Percentiles rank a stretch among this genome's conserved stretches.
These are phyloP conservation scores for Phytophthora tubulina DNA, from an alignment of 352 stramenopile genomes.

Conservation along the genomic window DNA sequence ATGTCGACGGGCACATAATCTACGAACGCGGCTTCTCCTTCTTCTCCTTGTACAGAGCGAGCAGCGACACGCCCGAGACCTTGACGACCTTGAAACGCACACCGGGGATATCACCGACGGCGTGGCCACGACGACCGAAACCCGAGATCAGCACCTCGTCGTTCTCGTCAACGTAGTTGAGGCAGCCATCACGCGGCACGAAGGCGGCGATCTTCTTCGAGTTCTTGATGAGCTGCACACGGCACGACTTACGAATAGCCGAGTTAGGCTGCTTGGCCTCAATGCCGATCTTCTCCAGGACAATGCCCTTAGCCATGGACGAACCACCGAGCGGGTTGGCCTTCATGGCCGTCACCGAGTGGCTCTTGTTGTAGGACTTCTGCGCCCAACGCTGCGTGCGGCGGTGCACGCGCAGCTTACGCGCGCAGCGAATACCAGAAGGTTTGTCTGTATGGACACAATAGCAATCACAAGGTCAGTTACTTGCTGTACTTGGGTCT, in stretches of 20 bases:
- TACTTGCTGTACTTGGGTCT: background rate
- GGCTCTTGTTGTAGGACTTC: constrained; percentile 99
- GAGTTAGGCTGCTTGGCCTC: constrained; percentile 99
- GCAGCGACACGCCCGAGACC: constrained; percentile 98
- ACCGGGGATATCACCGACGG: constrained; percentile 99
- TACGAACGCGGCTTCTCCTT: constrained; percentile 99
- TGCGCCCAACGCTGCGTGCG: constrained; percentile 98
- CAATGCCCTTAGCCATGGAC: constrained; percentile 99
- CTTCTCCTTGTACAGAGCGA: constrained; percentile 99
- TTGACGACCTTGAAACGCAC: constrained; percentile 99
- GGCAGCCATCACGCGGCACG: constrained; percentile 99
- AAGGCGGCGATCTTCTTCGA: constrained; percentile 99
- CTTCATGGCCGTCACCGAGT: constrained; percentile 99
- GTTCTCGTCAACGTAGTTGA: constrained; percentile 99
- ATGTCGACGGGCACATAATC: constrained; percentile 51
- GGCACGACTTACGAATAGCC: constrained; percentile 99
- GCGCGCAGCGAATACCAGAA: constrained; percentile 98
- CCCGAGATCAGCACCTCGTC: constrained; percentile 99
- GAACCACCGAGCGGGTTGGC: constrained; percentile 99
- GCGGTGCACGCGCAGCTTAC: constrained; percentile 99
- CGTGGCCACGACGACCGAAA: constrained; percentile 99
- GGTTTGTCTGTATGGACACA: constrained; percentile 93
- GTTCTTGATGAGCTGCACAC: constrained; percentile 99
- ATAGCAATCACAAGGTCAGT: constrained; percentile 15
- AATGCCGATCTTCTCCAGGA: constrained; percentile 99